Evolutionary conservation across 495 filamentous ascomycete species (phyloP).

Genomic region (Penicillium angulare): DNA sequence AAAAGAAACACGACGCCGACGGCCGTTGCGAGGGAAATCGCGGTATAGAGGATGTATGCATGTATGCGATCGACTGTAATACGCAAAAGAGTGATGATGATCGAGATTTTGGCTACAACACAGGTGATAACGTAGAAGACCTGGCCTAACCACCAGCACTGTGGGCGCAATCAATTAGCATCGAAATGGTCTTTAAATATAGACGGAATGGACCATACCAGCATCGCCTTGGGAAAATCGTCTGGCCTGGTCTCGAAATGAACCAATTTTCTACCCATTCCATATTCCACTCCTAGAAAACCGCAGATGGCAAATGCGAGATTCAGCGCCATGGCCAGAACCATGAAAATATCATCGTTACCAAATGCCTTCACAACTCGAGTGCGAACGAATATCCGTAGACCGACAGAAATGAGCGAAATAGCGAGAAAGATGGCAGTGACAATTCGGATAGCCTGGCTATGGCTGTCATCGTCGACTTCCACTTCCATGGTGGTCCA

Average conservation of each 20-base stretch:
- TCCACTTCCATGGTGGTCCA: constrained; percentile 12
- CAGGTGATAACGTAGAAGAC: constrained; percentile 35
- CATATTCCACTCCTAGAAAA: constrained; percentile 28
- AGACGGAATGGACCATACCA: constrained; percentile 21
- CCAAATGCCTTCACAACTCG: constrained; percentile 29
- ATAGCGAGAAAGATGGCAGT: constrained; percentile 32
- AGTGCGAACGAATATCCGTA: constrained; percentile 33
- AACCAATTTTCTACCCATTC: constrained; percentile 25
- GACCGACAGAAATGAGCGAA: constrained; percentile 20
- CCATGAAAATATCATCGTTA: constrained; percentile 34
- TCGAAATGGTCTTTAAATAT: not conserved
- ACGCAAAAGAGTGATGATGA: constrained; percentile 37
- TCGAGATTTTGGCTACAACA: constrained; percentile 33
- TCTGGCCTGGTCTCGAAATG: constrained; percentile 24
- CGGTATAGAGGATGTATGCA: constrained; percentile 29
- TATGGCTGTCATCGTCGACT: constrained; percentile 18
- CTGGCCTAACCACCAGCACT: constrained; percentile 37
- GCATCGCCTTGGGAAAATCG: constrained; percentile 20
- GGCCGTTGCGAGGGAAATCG: constrained; percentile 20
- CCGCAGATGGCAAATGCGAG: constrained; percentile 28
- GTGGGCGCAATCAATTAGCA: not conserved
- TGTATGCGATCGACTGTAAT: constrained; percentile 31
- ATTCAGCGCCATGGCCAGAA: constrained; percentile 31
- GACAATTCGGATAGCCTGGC: constrained; percentile 27
- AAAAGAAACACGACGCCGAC: constrained; percentile 31